Evolutionary conservation across 495 filamentous ascomycete genomes (phyloP), one percentile per base, ranked within the genome.

Genomic region (Cudoniella acicularis): DNA sequence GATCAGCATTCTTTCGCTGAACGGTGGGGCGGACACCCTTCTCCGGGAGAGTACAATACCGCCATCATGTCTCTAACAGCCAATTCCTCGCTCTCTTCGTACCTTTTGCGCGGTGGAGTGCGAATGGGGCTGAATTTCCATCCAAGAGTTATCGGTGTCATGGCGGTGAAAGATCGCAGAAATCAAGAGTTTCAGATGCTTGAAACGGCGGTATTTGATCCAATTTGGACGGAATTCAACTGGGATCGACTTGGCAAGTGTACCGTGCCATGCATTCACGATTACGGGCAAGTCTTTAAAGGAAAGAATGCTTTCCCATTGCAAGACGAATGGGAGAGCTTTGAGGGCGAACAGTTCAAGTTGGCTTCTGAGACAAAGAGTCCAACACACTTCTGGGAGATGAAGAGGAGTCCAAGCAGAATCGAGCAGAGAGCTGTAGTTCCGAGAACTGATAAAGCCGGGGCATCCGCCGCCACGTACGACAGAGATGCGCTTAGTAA

Each of bases 101-200:
- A 83, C 54, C 73, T 83, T 0, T 69, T 83, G 16, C 75, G 78
- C 40, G 80, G 80, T 21, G 80, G 80, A 10, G 75, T 83, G 16
- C 72, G 80, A 23, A 83, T 83, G 80, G 81, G 80, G 0, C 67
- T 83, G 47, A 83, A 83, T 53, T 83, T 81, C 67, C 80, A 83
- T 57, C 81, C 81, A 0, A 67, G 77, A 6, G 75, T 82, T 2
- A 70, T 83, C 22, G 81, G 81, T 0, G 69, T 78, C 2, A 83
- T 83, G 80, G 74, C 80, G 8, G 79, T 77, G 75, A 79, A 79
- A 56, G 80, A 83, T 55, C 72, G 73, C 0, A 68, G 78, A 13
- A 78, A 78, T 47, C 69, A 75, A 17, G 80, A 83, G 50, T 72
- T 82, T 30, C 63, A 73, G 2, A 83, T 82, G 80, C 72, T 83